Evolutionary conservation across 306 rosid species (phyloP), one percentile per base, ranked within the genome.

Genomic region (Glycine latifolia): DNA sequence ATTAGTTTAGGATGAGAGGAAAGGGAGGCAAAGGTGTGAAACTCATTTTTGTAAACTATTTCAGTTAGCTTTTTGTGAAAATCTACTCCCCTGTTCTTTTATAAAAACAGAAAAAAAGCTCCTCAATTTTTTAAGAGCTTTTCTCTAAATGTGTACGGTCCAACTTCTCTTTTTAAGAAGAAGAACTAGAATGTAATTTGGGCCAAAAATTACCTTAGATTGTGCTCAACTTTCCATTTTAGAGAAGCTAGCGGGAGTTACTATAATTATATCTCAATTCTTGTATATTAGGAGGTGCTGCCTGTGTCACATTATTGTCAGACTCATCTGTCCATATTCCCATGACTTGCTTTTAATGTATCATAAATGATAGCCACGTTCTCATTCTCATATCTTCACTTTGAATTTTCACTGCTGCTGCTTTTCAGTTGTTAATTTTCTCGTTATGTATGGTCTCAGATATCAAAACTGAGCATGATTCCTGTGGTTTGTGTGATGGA

Each of bases 401-500:
- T 65, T 54, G 37, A 44, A 54, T 62, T 70, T 71, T 71, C 73
- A 48, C n/a, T 31, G 46, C 75, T 33, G 35, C 59, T n/a, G 31
- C 31, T 26, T 49, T 58, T 70, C 2, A 26, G 46, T 37, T 80
- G 50, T 65, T 80, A 60, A 81, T 53, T 76, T 71, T 67, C 65
- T 66, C 14, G 5, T 61, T 73, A 41, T 80, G 4, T 69, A 4
- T 76, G 46, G 61, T 17, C 6, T 12, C 91, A 94, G 98, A 94
- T 94, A 79, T 92, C 98, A 53, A 94, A 94, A 85, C 85, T 94
- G 48, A 94, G 98, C 92, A 94, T 94, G 98, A 94, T 94, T 89
- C 97, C 98, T 0, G 98, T 94, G 89, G 98, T 94, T 37, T 94
- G 98, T 81, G 89, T 92, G 71, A 89, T 94, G 97, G 98, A 94